These are phyloP conservation scores for Chrysophaeum taylorii DNA, from an alignment of 352 stramenopile genomes.

Conservation along the genomic window DNA sequence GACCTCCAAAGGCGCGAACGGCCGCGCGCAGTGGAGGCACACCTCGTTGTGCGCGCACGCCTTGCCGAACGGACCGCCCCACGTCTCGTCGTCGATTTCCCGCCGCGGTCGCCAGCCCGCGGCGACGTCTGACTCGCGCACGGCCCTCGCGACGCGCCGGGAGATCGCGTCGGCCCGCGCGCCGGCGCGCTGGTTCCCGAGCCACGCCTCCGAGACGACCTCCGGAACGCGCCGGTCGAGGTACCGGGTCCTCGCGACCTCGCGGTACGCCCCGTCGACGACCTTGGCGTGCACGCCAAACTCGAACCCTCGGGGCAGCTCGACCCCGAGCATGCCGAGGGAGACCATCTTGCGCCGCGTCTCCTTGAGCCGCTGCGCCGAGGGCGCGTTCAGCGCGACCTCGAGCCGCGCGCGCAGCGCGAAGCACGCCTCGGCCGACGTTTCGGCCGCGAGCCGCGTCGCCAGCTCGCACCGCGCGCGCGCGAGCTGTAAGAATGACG, in stretches of 20 bases:
- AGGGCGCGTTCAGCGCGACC: no score
- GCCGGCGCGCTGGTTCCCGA: conserved; percentile 53
- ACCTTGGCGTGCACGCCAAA: background rate
- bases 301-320: background rate
- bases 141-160: conserved; percentile 39
- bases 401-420: no score
- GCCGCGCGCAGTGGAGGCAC: conserved; percentile 62
- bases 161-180: conserved; percentile 60
- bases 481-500: no score
- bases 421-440: no score
- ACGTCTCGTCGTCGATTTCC: conserved; percentile 54
- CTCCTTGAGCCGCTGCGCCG: no score
- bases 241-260: conserved; percentile 64
- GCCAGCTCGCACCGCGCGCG: no score
- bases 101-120: conserved; percentile 60
- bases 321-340: conserved; percentile 26
- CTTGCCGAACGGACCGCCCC: conserved; percentile 68
- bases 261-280: conserved; percentile 36
- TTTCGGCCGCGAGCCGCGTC: no score
- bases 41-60: conserved; percentile 75
- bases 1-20: conserved; percentile 70
- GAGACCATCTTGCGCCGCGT: conserved; percentile 15
- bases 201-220: conserved; percentile 50
- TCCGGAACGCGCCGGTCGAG: conserved; percentile 51
- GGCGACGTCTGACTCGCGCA: conserved; percentile 22